Evolutionary conservation across 805 yeast species (phyloP).

Genomic region (Yamadazyma takamatsuzukensis): DNA sequence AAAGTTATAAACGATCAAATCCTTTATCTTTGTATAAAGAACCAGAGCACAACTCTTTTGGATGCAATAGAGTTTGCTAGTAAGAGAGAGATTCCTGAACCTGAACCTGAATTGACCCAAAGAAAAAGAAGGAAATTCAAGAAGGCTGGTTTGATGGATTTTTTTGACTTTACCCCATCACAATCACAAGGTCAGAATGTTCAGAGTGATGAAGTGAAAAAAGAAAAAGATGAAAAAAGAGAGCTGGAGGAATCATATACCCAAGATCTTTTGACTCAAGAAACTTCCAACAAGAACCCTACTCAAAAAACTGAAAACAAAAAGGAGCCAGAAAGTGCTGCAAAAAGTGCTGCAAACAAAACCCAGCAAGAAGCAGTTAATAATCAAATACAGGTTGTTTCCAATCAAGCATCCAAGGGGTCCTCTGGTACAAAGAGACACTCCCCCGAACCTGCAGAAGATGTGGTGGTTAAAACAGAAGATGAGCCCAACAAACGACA

Average conservation of each 20-base stretch:
- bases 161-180: slow-evolving; percentile 21
- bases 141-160: slow-evolving; percentile 29
- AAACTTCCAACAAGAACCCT: not conserved
- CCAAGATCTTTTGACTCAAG: not conserved
- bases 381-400: too few species aligned
- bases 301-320: not conserved
- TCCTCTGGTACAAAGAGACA: not conserved
- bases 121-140: slow-evolving; percentile 31
- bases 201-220: too few species aligned
- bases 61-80: slow-evolving; percentile 1
- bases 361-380: too few species aligned
- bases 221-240: not conserved
- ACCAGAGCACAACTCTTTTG: too few species aligned
- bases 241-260: not conserved
- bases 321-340: not conserved
- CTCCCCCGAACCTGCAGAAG: too few species aligned
- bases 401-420: slow-evolving; percentile 1
- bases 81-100: not conserved
- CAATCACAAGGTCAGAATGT: slow-evolving; percentile 1
- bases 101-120: slow-evolving; percentile 5
- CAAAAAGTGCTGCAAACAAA: not conserved
- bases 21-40: too few species aligned
- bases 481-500: not conserved
- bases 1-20: too few species aligned
- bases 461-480: not conserved